Evolutionary conservation across 2,329 filamentous ascomycete genomes (phyloP).

Genomic region (Trichophyton rubrum): DNA sequence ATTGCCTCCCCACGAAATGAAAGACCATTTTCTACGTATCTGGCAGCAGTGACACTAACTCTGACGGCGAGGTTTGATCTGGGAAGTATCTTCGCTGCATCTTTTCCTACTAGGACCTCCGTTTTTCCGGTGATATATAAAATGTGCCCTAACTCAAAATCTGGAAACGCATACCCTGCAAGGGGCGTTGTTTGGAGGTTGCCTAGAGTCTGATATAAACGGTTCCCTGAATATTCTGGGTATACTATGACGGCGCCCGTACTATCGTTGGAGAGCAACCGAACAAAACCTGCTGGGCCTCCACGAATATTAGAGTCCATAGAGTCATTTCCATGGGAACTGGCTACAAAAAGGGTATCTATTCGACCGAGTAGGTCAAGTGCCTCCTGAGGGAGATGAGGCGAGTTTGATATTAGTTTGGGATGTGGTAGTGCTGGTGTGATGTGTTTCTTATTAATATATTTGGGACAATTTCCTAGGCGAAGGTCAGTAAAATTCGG

Average conservation of each 20-base stretch:
- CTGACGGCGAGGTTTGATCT: slow-evolving; percentile 61
- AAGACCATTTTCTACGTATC: slow-evolving; percentile 53
- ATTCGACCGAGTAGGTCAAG: slow-evolving; percentile 48
- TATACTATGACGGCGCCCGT: slow-evolving; percentile 48
- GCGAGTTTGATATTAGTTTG: slow-evolving; percentile 35
- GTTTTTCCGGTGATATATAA: slow-evolving; percentile 62
- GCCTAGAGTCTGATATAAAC: slow-evolving; percentile 70
- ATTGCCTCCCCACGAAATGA: slow-evolving; percentile 51
- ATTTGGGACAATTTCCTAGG: slow-evolving; percentile 71
- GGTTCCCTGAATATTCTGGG: slow-evolving; percentile 76
- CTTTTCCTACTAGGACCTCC: slow-evolving; percentile 51
- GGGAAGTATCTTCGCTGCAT: slow-evolving; percentile 51
- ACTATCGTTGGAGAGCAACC: slow-evolving; percentile 47
- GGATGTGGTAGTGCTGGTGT: slow-evolving; percentile 43
- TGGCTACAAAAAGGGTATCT: slow-evolving; percentile 70
- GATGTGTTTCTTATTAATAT: slow-evolving; percentile 63
- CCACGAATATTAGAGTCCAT: slow-evolving; percentile 83
- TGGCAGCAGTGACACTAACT: slow-evolving; percentile 48
- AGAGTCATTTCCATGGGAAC: slow-evolving; percentile 44
- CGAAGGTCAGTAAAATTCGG: slow-evolving; percentile 5
- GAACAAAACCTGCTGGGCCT: slow-evolving; percentile 60
- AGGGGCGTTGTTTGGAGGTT: slow-evolving; percentile 57
- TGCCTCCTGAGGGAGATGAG: slow-evolving; percentile 42
- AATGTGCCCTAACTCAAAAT: slow-evolving; percentile 59
- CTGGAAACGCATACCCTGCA: slow-evolving; percentile 59